Evolutionary conservation across 1,139 yeast species (phyloP), one percentile per base, ranked within the genome.

Genomic region (Spencermartinsiella ligniputridi): DNA sequence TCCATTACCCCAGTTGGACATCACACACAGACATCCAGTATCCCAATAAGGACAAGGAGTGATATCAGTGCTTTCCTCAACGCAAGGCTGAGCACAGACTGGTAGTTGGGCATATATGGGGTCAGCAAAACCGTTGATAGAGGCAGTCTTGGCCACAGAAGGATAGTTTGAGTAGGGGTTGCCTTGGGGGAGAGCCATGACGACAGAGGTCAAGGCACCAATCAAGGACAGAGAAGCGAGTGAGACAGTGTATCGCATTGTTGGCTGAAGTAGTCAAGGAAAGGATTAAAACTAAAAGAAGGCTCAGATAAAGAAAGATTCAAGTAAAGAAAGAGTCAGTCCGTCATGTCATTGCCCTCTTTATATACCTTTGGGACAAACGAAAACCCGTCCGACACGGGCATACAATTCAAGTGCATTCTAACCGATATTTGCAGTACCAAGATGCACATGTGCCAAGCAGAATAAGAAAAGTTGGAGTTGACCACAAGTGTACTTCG

Each of bases 41-140:
- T 74, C 78, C 78, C 78, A 74, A 64, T 73, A 72, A 39, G 78
- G 78, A 55, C 78, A 74, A 29, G 52, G 52, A 5, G 52, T 49
- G 40, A 40, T 48, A 20, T 47, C 44, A 19, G 52, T 41, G 33
- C 24, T 30, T 12, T 29, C 40, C 32, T 36, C 35, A 9, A 52
- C 55, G 38, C 55, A 52, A 61, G 56, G 56, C 52, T 67, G 56
- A 38, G 78, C 79, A 61, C 79, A 74, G 2, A 55, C 51, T 16
- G 79, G 78, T 34, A 74, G 61, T n/a, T 52, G 47, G 43, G 52
- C 64, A 54, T 68, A 64, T 44, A 75, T 68, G 24, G 74, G 75
- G 55, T 75, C 79, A 35, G 79, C 79, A 50, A 75, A 74, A 3
- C 79, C 79, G 51, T 75, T 75, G 46, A 74, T 70, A 36, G 70